Base-by-base conservation (phyloP, 768 basidiomycete species). In the Xerocomus potaroensis region DNA sequence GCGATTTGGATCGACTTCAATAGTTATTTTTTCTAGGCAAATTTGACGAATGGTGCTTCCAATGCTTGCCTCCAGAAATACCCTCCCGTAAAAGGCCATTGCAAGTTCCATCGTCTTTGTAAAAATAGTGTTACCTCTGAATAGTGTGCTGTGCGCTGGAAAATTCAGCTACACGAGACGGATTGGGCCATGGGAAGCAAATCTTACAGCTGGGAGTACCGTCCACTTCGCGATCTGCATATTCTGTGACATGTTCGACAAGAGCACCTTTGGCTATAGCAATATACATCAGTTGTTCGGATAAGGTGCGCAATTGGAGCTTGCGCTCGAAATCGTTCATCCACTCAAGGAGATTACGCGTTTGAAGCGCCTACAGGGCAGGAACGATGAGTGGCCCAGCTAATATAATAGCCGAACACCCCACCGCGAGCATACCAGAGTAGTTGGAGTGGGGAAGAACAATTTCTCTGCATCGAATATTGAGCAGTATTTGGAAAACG, bases 1-100 rank as follows among this genome's bases (percentile, higher is more conserved):
- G 46, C 83, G 80, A 52, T 77, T 69, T 12, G 88, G 86, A 63
- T 92, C 88, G 19, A 91, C 84, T 64, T 94, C 92, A 44, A 94
- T 84, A 18, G 79, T 73, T 50, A 91, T 72, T 60, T 82, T 82
- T 53, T 91, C 88, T 14, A 73, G 64, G 62, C 80, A 86, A 41
- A 94, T 69, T 32, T 77, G 74, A 41, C 86, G 81, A 36, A 95
- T 74, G 34, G 80, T 73, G 22, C 66, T 63, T 5, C 90, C 91
- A 33, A 95, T 76, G 57, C 87, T 88, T 11, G 81, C 79, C 59
- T 91, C 88, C 18, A 95, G 74, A 59, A 91, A 92, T 1, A 72
- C 70, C 57, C 73, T 80, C n/a, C 90, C 90, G 57, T 91, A 87
- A 70, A 80, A 81, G n/a, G 73, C 72, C 80, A 94, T 89, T 56